Percentiles rank a stretch among this genome's conserved stretches.
These are phyloP conservation scores for Camelina hispida DNA, from an alignment of 345 rosid genomes.

Conservation along the genomic window DNA sequence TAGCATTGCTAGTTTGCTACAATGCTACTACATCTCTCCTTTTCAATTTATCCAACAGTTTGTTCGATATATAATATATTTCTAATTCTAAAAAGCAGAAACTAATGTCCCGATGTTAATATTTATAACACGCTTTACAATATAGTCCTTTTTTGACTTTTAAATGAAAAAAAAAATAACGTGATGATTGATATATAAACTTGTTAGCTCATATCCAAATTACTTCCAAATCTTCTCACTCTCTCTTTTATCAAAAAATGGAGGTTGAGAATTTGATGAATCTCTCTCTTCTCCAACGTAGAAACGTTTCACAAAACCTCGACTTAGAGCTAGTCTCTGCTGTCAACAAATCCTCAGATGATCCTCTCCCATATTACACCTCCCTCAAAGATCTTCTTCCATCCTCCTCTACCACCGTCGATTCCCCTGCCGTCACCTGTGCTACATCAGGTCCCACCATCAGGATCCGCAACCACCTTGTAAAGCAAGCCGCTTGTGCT, in stretches of 20 bases:
- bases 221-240: conserved; percentile 17
- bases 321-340: conserved; percentile 49
- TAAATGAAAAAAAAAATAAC: conserved; percentile 3
- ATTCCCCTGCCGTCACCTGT: conserved; percentile 59
- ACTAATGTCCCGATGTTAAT: conserved; percentile 11
- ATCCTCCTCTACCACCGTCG: conserved; percentile 49
- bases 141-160: conserved; percentile 38
- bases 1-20: not conserved
- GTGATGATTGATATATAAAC: conserved; percentile 19
- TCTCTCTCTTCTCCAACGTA: conserved; percentile 42
- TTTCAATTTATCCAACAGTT: not conserved
- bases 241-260: conserved; percentile 34
- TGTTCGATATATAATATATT: not conserved
- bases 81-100: not conserved
- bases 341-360: conserved; percentile 36
- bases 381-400: conserved; percentile 84
- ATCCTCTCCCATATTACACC: conserved; percentile 54
- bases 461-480: conserved; percentile 84
- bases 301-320: conserved; percentile 41
- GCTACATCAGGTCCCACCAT: conserved; percentile 42
- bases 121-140: conserved; percentile 25
- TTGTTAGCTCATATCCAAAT: conserved; percentile 23
- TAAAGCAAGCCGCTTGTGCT: conserved; percentile 94
- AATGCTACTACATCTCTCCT: conserved; percentile 8
- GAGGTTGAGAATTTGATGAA: conserved; percentile 32